Percentiles rank a stretch among this genome's conserved stretches.
These are phyloP conservation scores for Paecilomyces dactylethromorphus DNA, from an alignment of 2,329 filamentous ascomycete species.

Conservation along the genomic window DNA sequence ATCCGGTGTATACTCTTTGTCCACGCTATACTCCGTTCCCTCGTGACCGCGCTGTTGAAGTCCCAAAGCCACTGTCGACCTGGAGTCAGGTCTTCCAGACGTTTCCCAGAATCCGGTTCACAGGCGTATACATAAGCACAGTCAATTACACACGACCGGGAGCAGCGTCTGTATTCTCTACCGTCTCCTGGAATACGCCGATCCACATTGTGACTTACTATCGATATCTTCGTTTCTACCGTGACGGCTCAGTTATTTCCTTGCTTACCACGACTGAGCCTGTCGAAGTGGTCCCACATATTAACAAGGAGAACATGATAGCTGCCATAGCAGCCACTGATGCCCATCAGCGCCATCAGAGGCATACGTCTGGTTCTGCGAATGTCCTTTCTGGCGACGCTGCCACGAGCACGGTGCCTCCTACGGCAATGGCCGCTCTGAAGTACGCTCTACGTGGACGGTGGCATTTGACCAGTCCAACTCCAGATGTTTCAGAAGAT, in stretches of 20 bases:
- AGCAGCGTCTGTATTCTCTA: constrained; percentile 58
- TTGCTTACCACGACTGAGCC: constrained; percentile 78
- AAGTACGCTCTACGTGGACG: constrained; percentile 60
- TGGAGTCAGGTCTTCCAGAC: constrained; percentile 68
- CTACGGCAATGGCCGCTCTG: constrained; percentile 51
- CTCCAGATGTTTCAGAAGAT: constrained; percentile 11
- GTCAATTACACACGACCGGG: constrained; percentile 90
- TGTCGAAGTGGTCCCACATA: constrained; percentile 75
- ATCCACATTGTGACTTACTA: constrained; percentile 98
- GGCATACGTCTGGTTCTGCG: constrained; percentile 38
- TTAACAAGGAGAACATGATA: constrained; percentile 63
- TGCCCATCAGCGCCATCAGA: constrained; percentile 28
- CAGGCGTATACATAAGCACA: constrained; percentile 92
- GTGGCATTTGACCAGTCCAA: constrained; percentile 57
- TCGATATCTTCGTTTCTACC: constrained; percentile 91
- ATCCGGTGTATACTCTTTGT: constrained; percentile 24
- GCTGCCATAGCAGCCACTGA: constrained; percentile 22
- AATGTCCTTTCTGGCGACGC: constrained; percentile 14
- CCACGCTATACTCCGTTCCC: constrained; percentile 31
- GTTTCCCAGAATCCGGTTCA: constrained; percentile 84
- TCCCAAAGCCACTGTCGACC: constrained; percentile 38
- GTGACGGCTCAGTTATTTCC: constrained; percentile 76
- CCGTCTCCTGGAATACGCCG: constrained; percentile 69
- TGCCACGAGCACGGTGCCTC: constrained; percentile 25
- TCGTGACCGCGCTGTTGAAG: constrained; percentile 16